These are phyloP conservation scores for Cucurbita ficifolia DNA, from an alignment of 306 rosid species.

Conservation along the genomic window DNA sequence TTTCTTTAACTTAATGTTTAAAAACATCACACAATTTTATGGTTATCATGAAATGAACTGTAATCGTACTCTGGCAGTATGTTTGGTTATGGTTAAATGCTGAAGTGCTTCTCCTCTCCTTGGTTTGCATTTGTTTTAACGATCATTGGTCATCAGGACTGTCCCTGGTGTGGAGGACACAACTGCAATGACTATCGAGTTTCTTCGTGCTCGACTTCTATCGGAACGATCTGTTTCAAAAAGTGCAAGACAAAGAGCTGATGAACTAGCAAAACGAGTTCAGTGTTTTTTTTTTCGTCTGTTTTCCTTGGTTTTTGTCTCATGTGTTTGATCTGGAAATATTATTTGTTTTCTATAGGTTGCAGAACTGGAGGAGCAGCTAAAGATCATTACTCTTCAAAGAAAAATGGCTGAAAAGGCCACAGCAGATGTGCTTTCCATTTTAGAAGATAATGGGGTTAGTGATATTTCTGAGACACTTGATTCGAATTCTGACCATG, in stretches of 20 bases:
- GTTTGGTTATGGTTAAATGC: no score
- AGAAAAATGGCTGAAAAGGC: slow-evolving; percentile 95
- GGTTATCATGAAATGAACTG: no score
- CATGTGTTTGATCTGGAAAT: not conserved
- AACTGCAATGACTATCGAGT: slow-evolving; percentile 62
- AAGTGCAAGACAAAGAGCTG: slow-evolving; percentile 74
- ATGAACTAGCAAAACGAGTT: slow-evolving; percentile 66
- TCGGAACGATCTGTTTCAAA: slow-evolving; percentile 80
- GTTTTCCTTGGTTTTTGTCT: slow-evolving; percentile 10
- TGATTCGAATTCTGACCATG: slow-evolving; percentile 62
- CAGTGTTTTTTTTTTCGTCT: slow-evolving; percentile 1
- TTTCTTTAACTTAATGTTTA: no score
- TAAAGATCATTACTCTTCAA: slow-evolving; percentile 51
- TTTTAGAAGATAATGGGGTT: slow-evolving; percentile 63
- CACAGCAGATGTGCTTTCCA: slow-evolving; percentile 75
- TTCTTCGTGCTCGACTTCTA: slow-evolving; percentile 74
- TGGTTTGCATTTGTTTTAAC: slow-evolving; percentile 6
- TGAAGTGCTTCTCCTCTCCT: not conserved
- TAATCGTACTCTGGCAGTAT: no score
- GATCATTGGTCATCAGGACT: slow-evolving; percentile 18
- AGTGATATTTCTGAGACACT: slow-evolving; percentile 56
- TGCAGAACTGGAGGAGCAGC: slow-evolving; percentile 66
- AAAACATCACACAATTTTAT: no score
- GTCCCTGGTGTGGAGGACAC: slow-evolving; percentile 50
- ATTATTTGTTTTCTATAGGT: slow-evolving; percentile 29